A percentile compares a stretch with the other conserved stretches of the same genome.
These are phyloP conservation scores for Citrullus colocynthis DNA, from an alignment of 306 rosid genomes.

Conservation along the genomic window DNA sequence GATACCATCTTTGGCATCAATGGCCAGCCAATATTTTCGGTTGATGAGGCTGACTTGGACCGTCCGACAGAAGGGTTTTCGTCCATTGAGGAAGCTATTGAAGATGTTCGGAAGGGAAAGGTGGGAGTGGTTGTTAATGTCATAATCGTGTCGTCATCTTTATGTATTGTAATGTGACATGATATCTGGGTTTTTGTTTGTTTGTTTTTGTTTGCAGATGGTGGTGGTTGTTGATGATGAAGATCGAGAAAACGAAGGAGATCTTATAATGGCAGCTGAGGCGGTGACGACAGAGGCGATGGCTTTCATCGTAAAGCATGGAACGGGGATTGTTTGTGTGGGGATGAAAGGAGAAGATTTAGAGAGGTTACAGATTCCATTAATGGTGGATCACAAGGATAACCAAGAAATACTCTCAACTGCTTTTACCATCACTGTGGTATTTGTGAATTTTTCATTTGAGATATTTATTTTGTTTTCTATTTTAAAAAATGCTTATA, in stretches of 20 bases:
- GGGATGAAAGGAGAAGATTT: constrained; percentile 71
- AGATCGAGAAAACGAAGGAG: constrained; percentile 91
- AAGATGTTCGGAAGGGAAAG: constrained; percentile 77
- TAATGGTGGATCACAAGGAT: constrained; percentile 66
- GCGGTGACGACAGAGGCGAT: constrained; percentile 68
- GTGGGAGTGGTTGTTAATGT: constrained; percentile 11
- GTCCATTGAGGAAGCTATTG: constrained; percentile 66
- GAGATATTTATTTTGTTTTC: background rate
- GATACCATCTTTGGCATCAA: constrained; percentile 11
- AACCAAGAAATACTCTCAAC: constrained; percentile 60
- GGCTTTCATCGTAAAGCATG: constrained; percentile 86
- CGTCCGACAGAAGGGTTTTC: constrained; percentile 60
- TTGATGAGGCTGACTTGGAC: constrained; percentile 44
- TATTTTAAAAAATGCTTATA: background rate
- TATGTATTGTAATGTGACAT: background rate
- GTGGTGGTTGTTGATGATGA: constrained; percentile 79
- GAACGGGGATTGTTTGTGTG: constrained; percentile 77
- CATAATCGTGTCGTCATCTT: background rate
- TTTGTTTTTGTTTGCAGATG: constrained; percentile 26
- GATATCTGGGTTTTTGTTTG: background rate
- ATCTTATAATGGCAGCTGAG: constrained; percentile 77
- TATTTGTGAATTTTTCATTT: constrained; percentile 15
- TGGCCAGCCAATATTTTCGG: constrained; percentile 1
- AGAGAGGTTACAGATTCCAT: constrained; percentile 68
- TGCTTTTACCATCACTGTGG: constrained; percentile 81